Conservation (phyloP, 2,329 filamentous ascomycete genomes). For the Periconia sp. region DNA sequence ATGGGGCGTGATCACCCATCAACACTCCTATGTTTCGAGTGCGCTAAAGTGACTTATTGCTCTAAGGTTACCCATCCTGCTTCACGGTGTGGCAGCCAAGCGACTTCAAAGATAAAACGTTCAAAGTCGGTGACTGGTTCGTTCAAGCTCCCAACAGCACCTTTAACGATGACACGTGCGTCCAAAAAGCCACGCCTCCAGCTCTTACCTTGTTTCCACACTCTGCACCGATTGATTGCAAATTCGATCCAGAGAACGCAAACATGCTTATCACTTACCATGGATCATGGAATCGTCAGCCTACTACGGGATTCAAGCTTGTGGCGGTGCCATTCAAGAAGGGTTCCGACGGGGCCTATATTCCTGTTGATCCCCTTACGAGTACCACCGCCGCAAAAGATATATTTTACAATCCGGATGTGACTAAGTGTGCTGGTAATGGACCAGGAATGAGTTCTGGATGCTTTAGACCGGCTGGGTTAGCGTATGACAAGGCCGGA, state of each 20-base stretch:
- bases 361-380: conserved; percentile 46
- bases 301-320: conserved; percentile 54
- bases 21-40: no score
- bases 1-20: no score
- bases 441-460: conserved; percentile 32
- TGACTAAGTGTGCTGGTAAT: conserved; percentile 52
- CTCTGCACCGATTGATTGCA: conserved; percentile 70
- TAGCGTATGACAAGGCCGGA: conserved; percentile 52
- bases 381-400: conserved; percentile 55
- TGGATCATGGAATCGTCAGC: conserved; percentile 63
- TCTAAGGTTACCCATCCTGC: conserved; percentile 62
- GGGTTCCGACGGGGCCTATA: conserved; percentile 34
- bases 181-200: conserved; percentile 40
- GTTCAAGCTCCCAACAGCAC: conserved; percentile 37
- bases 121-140: conserved; percentile 49
- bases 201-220: conserved; percentile 64
- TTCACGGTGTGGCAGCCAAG: conserved; percentile 65
- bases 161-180: conserved; percentile 52
- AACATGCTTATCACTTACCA: conserved; percentile 69
- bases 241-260: conserved; percentile 60
- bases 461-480: conserved; percentile 65
- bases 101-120: conserved; percentile 51
- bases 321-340: conserved; percentile 48
- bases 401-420: conserved; percentile 59
- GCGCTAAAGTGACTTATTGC: no score